These are phyloP conservation scores for Xylariales sp. DNA, from an alignment of 2,329 filamentous ascomycete species.

Conservation along the genomic window DNA sequence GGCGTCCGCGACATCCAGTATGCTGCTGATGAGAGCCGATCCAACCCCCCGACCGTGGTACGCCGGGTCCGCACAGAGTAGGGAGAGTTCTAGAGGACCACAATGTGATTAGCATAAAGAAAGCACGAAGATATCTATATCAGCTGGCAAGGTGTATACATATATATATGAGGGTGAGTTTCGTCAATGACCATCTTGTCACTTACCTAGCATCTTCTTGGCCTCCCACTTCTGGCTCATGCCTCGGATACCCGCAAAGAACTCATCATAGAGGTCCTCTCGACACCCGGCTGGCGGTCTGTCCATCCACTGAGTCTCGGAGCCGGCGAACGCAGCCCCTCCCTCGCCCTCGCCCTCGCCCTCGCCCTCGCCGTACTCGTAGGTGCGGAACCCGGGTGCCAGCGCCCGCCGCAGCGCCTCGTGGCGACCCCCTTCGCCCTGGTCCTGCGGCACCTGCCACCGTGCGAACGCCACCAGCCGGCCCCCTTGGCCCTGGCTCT, in stretches of 20 bases:
- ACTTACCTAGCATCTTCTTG: slow-evolving; percentile 20
- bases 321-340: slow-evolving; percentile 1
- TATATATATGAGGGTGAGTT: too few relatives aligned
- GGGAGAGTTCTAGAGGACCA: slow-evolving; percentile 2
- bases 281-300: slow-evolving; percentile 15
- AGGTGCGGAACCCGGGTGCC: slow-evolving; percentile 14
- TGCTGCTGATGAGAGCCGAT: slow-evolving; percentile 4
- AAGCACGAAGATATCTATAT: too few relatives aligned
- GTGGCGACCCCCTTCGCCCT: too few relatives aligned
- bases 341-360: slow-evolving; percentile 3
- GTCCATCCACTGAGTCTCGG: slow-evolving; percentile 4
- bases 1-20: slow-evolving; percentile 7
- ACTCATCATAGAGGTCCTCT: slow-evolving; percentile 12
- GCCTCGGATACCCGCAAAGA: slow-evolving; percentile 14
- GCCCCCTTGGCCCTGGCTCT: too few relatives aligned
- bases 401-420: slow-evolving; percentile 13
- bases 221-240: slow-evolving; percentile 17
- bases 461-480: slow-evolving; percentile 21
- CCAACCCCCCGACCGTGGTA: slow-evolving; percentile 8
- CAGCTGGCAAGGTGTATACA: too few relatives aligned
- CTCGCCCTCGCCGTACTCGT: slow-evolving; percentile 12
- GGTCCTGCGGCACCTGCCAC: slow-evolving; percentile 21
- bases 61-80: slow-evolving; percentile 7
- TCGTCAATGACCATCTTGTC: too few relatives aligned
- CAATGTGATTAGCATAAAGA: neutral